Evolutionary conservation across 352 stramenopile species (phyloP), one percentile per base, ranked within the genome.

Genomic region (Globisporangium solare): DNA sequence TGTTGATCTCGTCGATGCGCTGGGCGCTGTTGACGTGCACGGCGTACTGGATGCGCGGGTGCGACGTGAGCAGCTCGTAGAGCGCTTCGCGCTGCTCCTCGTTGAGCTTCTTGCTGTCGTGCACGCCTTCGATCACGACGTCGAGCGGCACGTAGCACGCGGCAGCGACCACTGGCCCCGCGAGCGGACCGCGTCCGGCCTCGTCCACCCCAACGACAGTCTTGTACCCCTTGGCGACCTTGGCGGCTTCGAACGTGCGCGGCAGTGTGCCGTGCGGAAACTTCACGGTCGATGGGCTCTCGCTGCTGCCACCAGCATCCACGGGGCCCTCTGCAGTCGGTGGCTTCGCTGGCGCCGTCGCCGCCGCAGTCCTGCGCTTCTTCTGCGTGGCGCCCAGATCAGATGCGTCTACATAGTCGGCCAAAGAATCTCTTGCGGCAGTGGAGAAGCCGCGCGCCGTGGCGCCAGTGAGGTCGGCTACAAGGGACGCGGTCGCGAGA

Each of bases 1-100:
- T 99, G 72, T 99, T 99, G 63, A 99, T 97, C 76, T 98, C 86
- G 72, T 99, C 97, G 73, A 99, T 99, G 4, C 86, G 71, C 54
- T 87, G 66, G 10, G 81, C 64, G 27, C 70, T 88, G 45, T 79
- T 86, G 22, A 86, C 67, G 61, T 89, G 78, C 10, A 98, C 88
- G 0, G 86, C 90, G 69, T 89, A 99, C n/a, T 76, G 67, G 52
- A 98, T 70, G 17, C 70, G 66, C 15, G 79, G 77, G 52, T 95
- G 74, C 1, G 67, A 63, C 37, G 90, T 85, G 48, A 99, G 79
- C 52, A 81, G 61, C 54, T 96, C 73, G 58, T 92, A 99, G 14
- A 98, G 72, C 58, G 58, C 42, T 67, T 99, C 95, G 10, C 97
- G 83, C 47, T 96, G 81, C n/a, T 84, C 71, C 76, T 99, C 97